Evolutionary conservation across 2,329 filamentous ascomycete species (phyloP), one percentile per base, ranked within the genome.

Genomic region (Colletotrichum simmondsii): DNA sequence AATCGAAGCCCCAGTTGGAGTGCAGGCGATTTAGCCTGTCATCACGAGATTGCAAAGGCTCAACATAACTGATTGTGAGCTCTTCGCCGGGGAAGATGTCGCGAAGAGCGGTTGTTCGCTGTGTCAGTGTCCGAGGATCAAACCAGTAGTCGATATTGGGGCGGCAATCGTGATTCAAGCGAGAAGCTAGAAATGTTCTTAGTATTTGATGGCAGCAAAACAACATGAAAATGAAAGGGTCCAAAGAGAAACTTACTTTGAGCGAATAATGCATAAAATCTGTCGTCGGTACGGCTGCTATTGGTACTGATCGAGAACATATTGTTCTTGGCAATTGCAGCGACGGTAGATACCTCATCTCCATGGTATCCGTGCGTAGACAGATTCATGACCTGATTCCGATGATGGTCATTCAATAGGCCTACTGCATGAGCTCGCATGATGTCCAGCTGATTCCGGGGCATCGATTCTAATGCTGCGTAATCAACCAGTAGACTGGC

Each of bases 101-200:
- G 1, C 83, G 80, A 12, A 81, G 76, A 32, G 83, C 85, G 62
- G 82, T 79, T 46, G 84, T 78, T 66, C 81, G 79, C 68, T 86
- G 84, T 3, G 81, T 80, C 37, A 85, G 78, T 1, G 81, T 81
- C 2, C 77, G 70, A 49, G 79, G 76, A 73, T 85, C 82, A 69
- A 83, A 85, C 74, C 80, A 81, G 78, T 86, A 86, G 75, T 83
- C 84, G 42, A 82, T 80, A 71, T 86, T 86, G 30, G 85, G 82
- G 1, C 84, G 81, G 74, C 85, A 86, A 76, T 85, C 83, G 76
- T 86, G 85, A 77, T 86, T 86, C 74, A 85, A 77, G 30, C 83
- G 79, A 24, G 84, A 83, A 71, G 84, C 78, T 79, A 46, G 42
- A 46, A 8, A 10, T 30, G 8, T 30, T 3, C 8, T 30, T 30